phyloP scores from a whole-genome alignment of 164 flowering plant genomes.

The Stephania cephalantha region DNA sequence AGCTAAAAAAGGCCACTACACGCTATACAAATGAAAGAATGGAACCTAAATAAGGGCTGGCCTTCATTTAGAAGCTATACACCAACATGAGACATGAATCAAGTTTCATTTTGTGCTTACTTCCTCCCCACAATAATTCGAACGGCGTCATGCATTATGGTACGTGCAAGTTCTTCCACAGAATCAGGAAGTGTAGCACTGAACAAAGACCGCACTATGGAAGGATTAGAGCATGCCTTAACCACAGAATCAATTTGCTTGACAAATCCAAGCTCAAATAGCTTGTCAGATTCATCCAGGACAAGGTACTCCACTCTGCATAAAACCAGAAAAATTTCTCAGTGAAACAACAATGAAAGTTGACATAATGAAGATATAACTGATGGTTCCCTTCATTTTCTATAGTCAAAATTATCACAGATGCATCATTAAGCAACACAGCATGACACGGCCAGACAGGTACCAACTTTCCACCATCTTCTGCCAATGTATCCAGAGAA shows the following conservation, averaged over 20 bases:
- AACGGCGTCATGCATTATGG: slow-evolving; percentile 97
- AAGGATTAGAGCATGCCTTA: slow-evolving; percentile 91
- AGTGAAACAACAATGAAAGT: not conserved
- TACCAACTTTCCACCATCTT: not conserved
- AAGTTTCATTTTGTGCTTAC: slow-evolving; percentile 42
- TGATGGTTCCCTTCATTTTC: not conserved
- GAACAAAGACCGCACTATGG: slow-evolving; percentile 70
- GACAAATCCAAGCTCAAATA: slow-evolving; percentile 83
- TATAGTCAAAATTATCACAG: not conserved
- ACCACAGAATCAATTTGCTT: slow-evolving; percentile 87
- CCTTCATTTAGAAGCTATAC: not conserved
- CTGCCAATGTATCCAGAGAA: not conserved
- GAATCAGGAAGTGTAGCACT: slow-evolving; percentile 96
- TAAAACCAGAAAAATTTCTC: not conserved
- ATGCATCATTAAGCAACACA: not conserved
- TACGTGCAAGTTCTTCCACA: slow-evolving; percentile 94
- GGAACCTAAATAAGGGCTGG: not conserved
- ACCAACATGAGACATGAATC: not conserved
- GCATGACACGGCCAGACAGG: not conserved
- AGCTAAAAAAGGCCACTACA: not conserved
- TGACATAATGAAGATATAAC: not conserved
- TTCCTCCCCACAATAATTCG: slow-evolving; percentile 89
- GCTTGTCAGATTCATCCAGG: slow-evolving; percentile 93
- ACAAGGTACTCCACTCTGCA: slow-evolving; percentile 93
- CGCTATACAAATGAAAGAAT: not conserved